Evolutionary conservation across 345 rosid species (phyloP), one percentile per base, ranked within the genome.

Genomic region (Reutealis trisperma): DNA sequence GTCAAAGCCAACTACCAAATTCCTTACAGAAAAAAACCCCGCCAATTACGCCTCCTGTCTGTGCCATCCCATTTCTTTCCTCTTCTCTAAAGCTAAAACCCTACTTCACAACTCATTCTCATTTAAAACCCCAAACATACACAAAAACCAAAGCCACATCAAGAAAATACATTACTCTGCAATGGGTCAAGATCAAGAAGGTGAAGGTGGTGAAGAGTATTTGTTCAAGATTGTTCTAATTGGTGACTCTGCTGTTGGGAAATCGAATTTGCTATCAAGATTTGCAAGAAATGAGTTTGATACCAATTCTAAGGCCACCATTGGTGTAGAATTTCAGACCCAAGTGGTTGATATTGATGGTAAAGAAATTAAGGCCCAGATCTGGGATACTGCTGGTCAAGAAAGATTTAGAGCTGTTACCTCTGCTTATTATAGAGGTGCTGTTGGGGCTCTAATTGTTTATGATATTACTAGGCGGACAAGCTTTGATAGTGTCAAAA

Each of bases 341-440:
- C 96, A 91, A 79, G 77, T 78, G 62, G 86, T 93, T 49, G 97
- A 94, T 30, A 91, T 94, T 81, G 97, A 91, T 45, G 97, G 98
- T 66, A 93, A 88, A 84, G 93, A 94, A 76, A 89, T 94, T 30
- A 91, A 94, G 82, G 95, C 97, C 49, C 97, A 93, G 97, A 91
- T 94, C 92, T 93, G 98, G 97, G 97, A 94, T 69, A 93, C 98
- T 54, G 98, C 98, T 51, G 98, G 98, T 24, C 98, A 94, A 82
- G 98, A 94, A 82, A 88, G 98, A 80, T 94, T 93, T 76, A 82
- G 97, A 37, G 98, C 98, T 4, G 98, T 94, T 69, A 94, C 97
- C 75, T 93, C 98, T 71, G 94, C 98, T 75, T 94, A 94, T 75
- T 94, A 94, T 72, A 88, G 98, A 78, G 98, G 98, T 60, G 98